These are phyloP conservation scores for Jatropha podagrica DNA, from an alignment of 441 rosid genomes.

Conservation along the genomic window DNA sequence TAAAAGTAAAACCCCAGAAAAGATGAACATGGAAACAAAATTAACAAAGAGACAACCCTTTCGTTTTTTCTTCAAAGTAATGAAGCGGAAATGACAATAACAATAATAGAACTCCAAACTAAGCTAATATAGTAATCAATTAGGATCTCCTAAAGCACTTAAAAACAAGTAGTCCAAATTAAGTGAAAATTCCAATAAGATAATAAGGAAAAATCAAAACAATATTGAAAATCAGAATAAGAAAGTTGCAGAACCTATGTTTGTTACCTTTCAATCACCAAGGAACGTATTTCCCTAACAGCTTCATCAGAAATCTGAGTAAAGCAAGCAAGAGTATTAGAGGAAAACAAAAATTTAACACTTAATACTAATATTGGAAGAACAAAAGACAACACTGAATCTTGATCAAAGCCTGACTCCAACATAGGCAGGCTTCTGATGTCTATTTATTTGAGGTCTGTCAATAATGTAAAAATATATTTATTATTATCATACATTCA, in stretches of 20 bases:
- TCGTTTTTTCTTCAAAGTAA: background rate
- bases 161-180: background rate
- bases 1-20: background rate
- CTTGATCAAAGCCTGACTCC: background rate
- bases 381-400: background rate
- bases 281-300: constrained; percentile 64
- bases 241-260: constrained; percentile 19
- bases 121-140: background rate
- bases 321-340: constrained; percentile 11
- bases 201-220: background rate
- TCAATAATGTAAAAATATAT: background rate
- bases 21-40: background rate
- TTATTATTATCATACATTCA: too few relatives aligned
- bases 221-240: constrained; percentile 20
- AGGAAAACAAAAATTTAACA: background rate
- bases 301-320: constrained; percentile 89
- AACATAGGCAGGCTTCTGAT: background rate
- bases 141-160: background rate
- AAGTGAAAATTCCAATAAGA: background rate
- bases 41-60: background rate
- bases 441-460: background rate
- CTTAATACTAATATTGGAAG: background rate
- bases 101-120: background rate
- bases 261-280: constrained; percentile 72
- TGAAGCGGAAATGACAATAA: background rate